Conservation (phyloP, 2,329 filamentous ascomycete species). For the Fusarium nurragi region DNA sequence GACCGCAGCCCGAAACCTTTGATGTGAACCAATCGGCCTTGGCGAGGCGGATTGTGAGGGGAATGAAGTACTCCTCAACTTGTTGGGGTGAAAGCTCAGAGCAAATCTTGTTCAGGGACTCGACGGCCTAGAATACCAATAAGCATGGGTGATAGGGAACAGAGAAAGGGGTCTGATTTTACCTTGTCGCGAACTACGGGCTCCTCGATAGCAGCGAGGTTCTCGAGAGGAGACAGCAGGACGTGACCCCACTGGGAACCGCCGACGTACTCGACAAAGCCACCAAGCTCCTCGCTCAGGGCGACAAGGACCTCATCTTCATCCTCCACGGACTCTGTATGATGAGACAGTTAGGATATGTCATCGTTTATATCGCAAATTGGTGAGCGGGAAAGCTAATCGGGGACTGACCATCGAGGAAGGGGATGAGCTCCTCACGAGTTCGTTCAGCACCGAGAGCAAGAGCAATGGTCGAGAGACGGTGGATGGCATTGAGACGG, state of each 20-base stretch:
- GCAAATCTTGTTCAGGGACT: conserved; percentile 99
- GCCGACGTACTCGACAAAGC: conserved; percentile 97
- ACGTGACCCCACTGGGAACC: conserved; percentile 94
- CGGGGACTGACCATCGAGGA: conserved; percentile 85
- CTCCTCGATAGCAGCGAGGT: conserved; percentile 97
- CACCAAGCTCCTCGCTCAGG: conserved; percentile 94
- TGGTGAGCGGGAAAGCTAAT: conserved; percentile 32
- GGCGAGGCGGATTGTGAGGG: conserved; percentile 91
- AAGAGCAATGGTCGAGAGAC: conserved; percentile 96
- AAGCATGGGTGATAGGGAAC: not conserved
- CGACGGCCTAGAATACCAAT: conserved; percentile 76
- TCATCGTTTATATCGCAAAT: conserved; percentile 22
- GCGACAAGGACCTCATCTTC: conserved; percentile 98
- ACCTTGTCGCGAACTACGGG: conserved; percentile 98
- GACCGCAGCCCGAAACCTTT: conserved; percentile 96
- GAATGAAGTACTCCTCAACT: conserved; percentile 97
- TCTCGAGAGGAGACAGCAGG: conserved; percentile 95
- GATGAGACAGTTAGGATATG: conserved; percentile 30
- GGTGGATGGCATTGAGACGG: conserved; percentile 97
- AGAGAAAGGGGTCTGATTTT: conserved; percentile 40
- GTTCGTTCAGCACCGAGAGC: conserved; percentile 96
- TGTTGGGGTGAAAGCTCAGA: conserved; percentile 88
- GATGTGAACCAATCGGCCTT: conserved; percentile 99
- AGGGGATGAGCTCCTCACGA: conserved; percentile 97
- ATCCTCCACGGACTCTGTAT: conserved; percentile 94